Evolutionary conservation across 2,329 filamentous ascomycete species (phyloP), one percentile per base, ranked within the genome.

Genomic region (Sporothrix euskadiensis): DNA sequence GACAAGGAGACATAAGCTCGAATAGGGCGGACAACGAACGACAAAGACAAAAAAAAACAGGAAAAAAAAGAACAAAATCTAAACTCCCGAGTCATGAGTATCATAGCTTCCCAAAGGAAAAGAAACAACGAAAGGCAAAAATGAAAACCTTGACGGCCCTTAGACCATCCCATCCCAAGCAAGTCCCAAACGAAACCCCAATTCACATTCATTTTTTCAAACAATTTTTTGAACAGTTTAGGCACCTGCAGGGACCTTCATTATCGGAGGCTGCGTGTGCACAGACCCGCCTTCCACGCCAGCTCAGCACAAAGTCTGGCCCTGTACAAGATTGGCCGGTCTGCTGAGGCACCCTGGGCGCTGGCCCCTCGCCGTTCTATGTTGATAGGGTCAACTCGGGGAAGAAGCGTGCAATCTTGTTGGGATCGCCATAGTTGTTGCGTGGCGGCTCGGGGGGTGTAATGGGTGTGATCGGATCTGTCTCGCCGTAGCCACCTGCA

Each of bases 371-470:
- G n/a, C 14, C 19, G 3, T 19, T 56, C 69, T 76, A 77, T 6
- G 75, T 75, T 6, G 76, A 73, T 35, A 78, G 54, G 6, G 75
- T 76, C 56, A 82, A 76, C 76, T 82, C 81, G 1, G 81, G 81
- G 68, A 82, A 82, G 73, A 79, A 80, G 73, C 79, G 80, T 14
- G 81, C 81, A 77, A 82, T 82, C 77, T 82, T 82, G 65, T 81
- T 79, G 1, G 81, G 81, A 63, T 81, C 81, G n/a, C 81, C 81
- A 68, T 77, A 82, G 71, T 78, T 80, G n/a, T 78, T 78, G 59
- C 80, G 77, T 32, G 78, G 73, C 54, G 77, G 78, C 61, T 81
- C 80, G 0, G 77, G 75, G 10, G 80, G 78, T 14, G 74, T 79
- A 26, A 75, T 49, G 19, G 78, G 75, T n/a, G 75, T 77, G 39